Evolutionary conservation across 371 early-diverging fungal genomes (phyloP).

Genomic region (Mortierella sp.): DNA sequence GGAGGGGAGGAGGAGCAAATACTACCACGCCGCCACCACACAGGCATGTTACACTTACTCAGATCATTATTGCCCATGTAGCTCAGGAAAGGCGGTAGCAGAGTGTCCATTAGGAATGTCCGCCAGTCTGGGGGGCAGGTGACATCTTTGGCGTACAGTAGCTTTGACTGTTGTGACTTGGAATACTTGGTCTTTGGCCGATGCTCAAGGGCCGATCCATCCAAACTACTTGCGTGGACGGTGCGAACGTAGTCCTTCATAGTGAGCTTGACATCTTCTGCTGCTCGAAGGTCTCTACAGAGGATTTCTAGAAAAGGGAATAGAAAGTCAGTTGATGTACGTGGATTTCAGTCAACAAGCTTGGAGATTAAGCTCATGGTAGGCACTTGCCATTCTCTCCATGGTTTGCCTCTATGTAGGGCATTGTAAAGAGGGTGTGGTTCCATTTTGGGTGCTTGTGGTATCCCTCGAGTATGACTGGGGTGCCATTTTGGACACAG

Average conservation of each 20-base stretch:
- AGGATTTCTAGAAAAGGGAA: constrained; percentile 8
- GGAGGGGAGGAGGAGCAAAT: too few relatives aligned
- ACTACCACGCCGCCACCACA: too few relatives aligned
- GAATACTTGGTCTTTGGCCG: not conserved
- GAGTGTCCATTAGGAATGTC: constrained; percentile 15
- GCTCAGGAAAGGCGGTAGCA: constrained; percentile 37
- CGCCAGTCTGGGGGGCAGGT: constrained; percentile 48
- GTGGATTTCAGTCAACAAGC: too few relatives aligned
- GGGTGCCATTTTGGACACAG: constrained; percentile 56
- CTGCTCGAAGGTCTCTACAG: constrained; percentile 28
- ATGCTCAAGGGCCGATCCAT: not conserved
- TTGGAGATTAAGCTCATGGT: too few relatives aligned
- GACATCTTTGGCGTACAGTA: constrained; percentile 54
- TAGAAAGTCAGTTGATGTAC: too few relatives aligned
- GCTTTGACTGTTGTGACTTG: not conserved
- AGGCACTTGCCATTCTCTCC: constrained; percentile 51
- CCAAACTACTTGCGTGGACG: constrained; percentile 18
- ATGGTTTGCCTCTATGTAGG: constrained; percentile 33
- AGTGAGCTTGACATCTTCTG: constrained; percentile 15
- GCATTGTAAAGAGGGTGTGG: constrained; percentile 46
- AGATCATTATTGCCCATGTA: constrained; percentile 52
- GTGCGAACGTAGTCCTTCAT: constrained; percentile 34
- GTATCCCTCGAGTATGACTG: constrained; percentile 59
- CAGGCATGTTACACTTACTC: constrained; percentile 8
- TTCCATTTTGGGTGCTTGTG: constrained; percentile 54